Base-by-base conservation (phyloP, 164 flowering plant genomes). In the Santalum album region DNA sequence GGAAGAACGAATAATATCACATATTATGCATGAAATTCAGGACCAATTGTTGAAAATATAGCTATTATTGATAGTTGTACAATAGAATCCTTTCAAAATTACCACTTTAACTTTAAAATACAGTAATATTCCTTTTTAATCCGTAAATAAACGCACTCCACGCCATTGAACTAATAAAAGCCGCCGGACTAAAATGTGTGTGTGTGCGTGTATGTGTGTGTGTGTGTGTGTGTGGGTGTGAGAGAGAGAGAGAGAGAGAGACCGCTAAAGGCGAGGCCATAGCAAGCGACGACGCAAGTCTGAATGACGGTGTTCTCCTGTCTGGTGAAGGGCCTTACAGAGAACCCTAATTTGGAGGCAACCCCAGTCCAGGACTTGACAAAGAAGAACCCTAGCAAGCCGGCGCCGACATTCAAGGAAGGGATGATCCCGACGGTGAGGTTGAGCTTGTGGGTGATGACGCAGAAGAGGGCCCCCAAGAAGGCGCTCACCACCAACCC, bases 281-380 rank as follows among this genome's bases (percentile, higher is more conserved):
- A 86, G 58, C 96, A 89, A 59, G 96, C 90, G 43, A 89, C 96
- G 44, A 88, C 94, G 66, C 94, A 88, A 15, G 96, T 88, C 78
- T 88, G 96, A 35, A 88, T 86, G 19, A 89, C 91, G 17, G 96
- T 89, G 59, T 89, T 89, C 77, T 89, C 96, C 57, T 89, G 96
- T 14, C 72, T 59, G 17, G 96, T 86, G 49, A 89, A 89, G 0
- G 94, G 89, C 23, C 55, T 49, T 15, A 72, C 60, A 1, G 67
- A 57, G 25, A 82, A 64, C 16, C 96, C 96, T 2, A 89, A 51
- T 27, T 71, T 72, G 27, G 82, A 62, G 47, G 78, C 49, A 47
- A 86, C 69, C 0, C 72, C 69, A 0, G 95, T 82, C 96, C 96
- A 89, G 0, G 91, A 71, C 59, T 79, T 84, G 63, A 89, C 79